phyloP scores from a whole-genome alignment of 768 basidiomycete species.

The Lactarius psammicola region DNA sequence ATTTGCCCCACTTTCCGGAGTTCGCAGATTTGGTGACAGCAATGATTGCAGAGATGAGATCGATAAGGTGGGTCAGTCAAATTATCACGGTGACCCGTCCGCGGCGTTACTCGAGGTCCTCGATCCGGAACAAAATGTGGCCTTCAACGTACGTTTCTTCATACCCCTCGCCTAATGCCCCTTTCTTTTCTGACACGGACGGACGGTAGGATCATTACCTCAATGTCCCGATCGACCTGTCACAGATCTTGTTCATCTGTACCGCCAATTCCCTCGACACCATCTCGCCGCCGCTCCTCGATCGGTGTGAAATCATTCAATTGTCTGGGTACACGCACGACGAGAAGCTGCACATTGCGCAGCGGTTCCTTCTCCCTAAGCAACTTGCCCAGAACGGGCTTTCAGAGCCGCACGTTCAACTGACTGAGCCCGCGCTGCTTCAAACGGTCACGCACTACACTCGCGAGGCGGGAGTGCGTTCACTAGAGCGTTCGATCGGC shows the following conservation, averaged over 20 bases:
- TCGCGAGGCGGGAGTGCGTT: conserved; percentile 90
- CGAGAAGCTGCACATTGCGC: conserved; percentile 89
- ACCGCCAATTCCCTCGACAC: conserved; percentile 90
- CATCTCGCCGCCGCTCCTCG: conserved; percentile 82
- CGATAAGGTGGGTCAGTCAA: conserved; percentile 85
- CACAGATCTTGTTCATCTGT: conserved; percentile 88
- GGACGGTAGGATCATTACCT: conserved; percentile 78
- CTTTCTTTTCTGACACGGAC: neutral
- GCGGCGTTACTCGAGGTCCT: conserved; percentile 90
- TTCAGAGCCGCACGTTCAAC: conserved; percentile 52
- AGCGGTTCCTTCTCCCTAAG: conserved; percentile 84
- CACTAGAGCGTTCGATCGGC: conserved; percentile 82
- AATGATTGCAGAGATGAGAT: conserved; percentile 67
- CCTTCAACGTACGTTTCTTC: conserved; percentile 58
- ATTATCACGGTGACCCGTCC: conserved; percentile 88
- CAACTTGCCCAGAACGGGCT: conserved; percentile 81
- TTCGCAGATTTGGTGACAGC: conserved; percentile 8
- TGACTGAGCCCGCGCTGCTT: conserved; percentile 69
- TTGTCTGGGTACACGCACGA: conserved; percentile 83
- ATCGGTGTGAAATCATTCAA: conserved; percentile 87
- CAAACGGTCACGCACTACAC: conserved; percentile 80
- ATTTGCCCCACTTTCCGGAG: neutral
- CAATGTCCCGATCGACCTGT: conserved; percentile 84
- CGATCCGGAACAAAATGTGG: conserved; percentile 90
- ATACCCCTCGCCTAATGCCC: neutral